Percentiles rank a stretch among this genome's conserved stretches.
These are phyloP conservation scores for Mucor racemosus DNA, from an alignment of 371 early-diverging fungal species.

Conservation along the genomic window DNA sequence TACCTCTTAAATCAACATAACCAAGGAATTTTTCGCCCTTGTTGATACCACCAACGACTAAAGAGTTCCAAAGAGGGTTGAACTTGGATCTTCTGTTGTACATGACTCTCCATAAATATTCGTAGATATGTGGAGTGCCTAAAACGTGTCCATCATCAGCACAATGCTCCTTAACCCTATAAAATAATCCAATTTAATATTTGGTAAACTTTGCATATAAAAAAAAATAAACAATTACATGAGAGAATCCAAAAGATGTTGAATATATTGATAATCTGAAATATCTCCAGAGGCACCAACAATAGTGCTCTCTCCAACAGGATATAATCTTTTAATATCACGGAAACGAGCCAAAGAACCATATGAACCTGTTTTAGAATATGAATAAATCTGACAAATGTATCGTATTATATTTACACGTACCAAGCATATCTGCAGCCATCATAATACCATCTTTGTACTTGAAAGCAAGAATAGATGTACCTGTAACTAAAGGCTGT, in stretches of 20 bases:
- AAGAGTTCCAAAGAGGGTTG: constrained; percentile 96
- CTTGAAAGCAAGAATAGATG: constrained; percentile 94
- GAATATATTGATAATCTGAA: constrained; percentile 92
- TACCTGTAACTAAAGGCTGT: constrained; percentile 94
- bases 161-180: constrained; percentile 85
- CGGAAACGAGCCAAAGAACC: constrained; percentile 96
- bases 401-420: neutral
- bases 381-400: neutral
- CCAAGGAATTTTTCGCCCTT: constrained; percentile 89
- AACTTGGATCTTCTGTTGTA: constrained; percentile 92
- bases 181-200: neutral
- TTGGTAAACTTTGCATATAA: neutral
- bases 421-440: constrained; percentile 94
- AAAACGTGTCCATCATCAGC: constrained; percentile 90
- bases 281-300: constrained; percentile 96
- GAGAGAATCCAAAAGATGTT: constrained; percentile 83
- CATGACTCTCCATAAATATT: constrained; percentile 91
- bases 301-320: constrained; percentile 83
- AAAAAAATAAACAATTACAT: constrained; percentile 59
- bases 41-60: constrained; percentile 91
- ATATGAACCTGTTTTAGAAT: constrained; percentile 81
- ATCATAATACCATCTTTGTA: constrained; percentile 98
- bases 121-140: constrained; percentile 86
- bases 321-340: constrained; percentile 84
- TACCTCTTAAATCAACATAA: constrained; percentile 95